These are phyloP conservation scores for Wickerhamia fluorescens DNA, from an alignment of 805 yeast genomes.

Conservation along the genomic window DNA sequence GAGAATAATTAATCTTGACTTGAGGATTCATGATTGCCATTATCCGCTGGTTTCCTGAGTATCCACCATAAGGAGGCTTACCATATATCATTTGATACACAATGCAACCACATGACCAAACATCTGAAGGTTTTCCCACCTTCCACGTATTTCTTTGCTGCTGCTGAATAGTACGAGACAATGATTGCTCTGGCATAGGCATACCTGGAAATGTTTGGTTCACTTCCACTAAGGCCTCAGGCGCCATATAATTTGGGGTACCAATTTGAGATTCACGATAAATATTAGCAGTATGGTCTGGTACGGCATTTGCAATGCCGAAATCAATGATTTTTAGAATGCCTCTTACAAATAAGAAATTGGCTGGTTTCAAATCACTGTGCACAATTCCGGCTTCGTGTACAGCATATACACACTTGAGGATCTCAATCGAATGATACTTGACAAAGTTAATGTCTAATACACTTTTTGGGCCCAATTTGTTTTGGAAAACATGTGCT, in stretches of 20 bases:
- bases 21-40: conserved; percentile 84
- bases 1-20: conserved; percentile 61
- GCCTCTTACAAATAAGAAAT: conserved; percentile 75
- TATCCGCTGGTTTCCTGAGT: conserved; percentile 67
- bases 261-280: conserved; percentile 90
- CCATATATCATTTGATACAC: conserved; percentile 95
- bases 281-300: conserved; percentile 84
- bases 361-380: conserved; percentile 65
- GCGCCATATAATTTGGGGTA: conserved; percentile 97
- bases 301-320: conserved; percentile 92
- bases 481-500: conserved; percentile 66
- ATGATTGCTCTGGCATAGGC: conserved; percentile 6
- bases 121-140: conserved; percentile 92
- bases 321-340: conserved; percentile 84
- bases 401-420: conserved; percentile 81
- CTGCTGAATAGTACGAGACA: conserved; percentile 1
- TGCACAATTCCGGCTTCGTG: conserved; percentile 82
- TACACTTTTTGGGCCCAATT: conserved; percentile 27
- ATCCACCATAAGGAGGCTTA: conserved; percentile 79
- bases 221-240: conserved; percentile 77
- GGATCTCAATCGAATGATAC: conserved; percentile 69
- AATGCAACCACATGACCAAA: conserved; percentile 98
- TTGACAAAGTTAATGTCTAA: conserved; percentile 72
- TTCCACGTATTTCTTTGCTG: conserved; percentile 42
- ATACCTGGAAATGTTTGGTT: conserved; percentile 24